phyloP scores from a whole-genome alignment of 768 basidiomycete species.

The Hemileccinum impolitum region DNA sequence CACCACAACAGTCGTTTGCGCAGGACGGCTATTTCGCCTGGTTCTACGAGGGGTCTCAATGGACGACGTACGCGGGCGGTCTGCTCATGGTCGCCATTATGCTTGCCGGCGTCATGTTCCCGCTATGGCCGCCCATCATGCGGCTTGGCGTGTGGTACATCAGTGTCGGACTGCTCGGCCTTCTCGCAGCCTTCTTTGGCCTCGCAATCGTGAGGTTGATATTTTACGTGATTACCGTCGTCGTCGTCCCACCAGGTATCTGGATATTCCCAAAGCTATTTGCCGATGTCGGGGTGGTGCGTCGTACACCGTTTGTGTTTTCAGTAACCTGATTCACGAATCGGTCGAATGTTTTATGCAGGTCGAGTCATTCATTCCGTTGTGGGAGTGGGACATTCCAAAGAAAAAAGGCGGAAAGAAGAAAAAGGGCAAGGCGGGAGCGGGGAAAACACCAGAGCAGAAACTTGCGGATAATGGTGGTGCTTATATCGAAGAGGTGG shows the following conservation, averaged over 20 bases:
- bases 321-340: too few species aligned
- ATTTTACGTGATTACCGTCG: conserved; percentile 88
- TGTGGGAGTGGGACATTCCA: conserved; percentile 94
- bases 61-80: conserved; percentile 90
- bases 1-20: conserved; percentile 76
- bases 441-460: conserved; percentile 32
- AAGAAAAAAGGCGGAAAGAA: conserved; percentile 70
- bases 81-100: conserved; percentile 89
- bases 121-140: conserved; percentile 93
- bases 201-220: conserved; percentile 89
- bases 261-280: conserved; percentile 99
- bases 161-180: conserved; percentile 79
- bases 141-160: conserved; percentile 95
- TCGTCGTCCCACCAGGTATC: conserved; percentile 85
- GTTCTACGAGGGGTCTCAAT: conserved; percentile 94
- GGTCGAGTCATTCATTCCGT: conserved; percentile 96
- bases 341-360: conserved; percentile 28
- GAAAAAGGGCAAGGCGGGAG: conserved; percentile 46
- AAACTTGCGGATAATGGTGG: conserved; percentile 41
- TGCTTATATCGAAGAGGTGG: conserved; percentile 37
- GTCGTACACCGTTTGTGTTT: conserved; percentile 33
- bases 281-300: conserved; percentile 96
- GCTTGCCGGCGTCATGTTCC: conserved; percentile 98
- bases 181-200: conserved; percentile 87
- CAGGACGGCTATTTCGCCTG: conserved; percentile 88